These are phyloP conservation scores for Yarrowia yakushimensis DNA, from an alignment of 805 yeast genomes.

Conservation along the genomic window DNA sequence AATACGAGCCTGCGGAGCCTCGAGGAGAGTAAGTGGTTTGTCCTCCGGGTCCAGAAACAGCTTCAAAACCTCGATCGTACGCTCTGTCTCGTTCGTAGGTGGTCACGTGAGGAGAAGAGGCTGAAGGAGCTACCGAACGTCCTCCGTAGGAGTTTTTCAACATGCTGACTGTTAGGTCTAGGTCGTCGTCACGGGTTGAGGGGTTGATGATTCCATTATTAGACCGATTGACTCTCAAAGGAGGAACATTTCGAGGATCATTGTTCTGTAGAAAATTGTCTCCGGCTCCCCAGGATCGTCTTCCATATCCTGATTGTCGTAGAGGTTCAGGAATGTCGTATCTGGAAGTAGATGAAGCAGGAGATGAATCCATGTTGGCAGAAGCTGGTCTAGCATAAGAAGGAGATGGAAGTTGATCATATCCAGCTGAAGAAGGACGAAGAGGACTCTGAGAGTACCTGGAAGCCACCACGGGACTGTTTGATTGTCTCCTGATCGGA, in stretches of 20 bases:
- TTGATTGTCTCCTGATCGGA: neutral
- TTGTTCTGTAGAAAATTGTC: neutral
- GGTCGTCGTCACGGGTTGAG: neutral
- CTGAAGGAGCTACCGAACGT: neutral
- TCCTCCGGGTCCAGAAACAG: neutral
- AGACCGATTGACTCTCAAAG: neutral
- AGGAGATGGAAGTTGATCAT: neutral
- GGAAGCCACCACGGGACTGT: neutral
- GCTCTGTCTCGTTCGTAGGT: slow-evolving; percentile 12
- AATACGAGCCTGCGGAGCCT: slow-evolving; percentile 3
- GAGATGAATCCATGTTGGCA: neutral
- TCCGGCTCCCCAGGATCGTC: slow-evolving; percentile 21
- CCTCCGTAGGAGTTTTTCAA: slow-evolving; percentile 17
- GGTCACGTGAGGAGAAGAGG: neutral
- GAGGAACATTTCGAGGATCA: neutral
- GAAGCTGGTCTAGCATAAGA: neutral
- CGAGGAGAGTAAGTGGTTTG: slow-evolving; percentile 10
- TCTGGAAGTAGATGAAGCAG: neutral
- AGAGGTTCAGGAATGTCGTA: slow-evolving; percentile 16
- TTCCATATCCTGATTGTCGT: neutral
- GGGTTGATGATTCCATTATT: neutral
- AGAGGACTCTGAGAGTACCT: neutral
- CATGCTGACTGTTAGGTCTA: slow-evolving; percentile 8
- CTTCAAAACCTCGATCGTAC: slow-evolving; percentile 6
- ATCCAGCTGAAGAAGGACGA: neutral